These are phyloP conservation scores for Aureobasidium sp. DNA, from an alignment of 2,329 filamentous ascomycete genomes.

Conservation along the genomic window DNA sequence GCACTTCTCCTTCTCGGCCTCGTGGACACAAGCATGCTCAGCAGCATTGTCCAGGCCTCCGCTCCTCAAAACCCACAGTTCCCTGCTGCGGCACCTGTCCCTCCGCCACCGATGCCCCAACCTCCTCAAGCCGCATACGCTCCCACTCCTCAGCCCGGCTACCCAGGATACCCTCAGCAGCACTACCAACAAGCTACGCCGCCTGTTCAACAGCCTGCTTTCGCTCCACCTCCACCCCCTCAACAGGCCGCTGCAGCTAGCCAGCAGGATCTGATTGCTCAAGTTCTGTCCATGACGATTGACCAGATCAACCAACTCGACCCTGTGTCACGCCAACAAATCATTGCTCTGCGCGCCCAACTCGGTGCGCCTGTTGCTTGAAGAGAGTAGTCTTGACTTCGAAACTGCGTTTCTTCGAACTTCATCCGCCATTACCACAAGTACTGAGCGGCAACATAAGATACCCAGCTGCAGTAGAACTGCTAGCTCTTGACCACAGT, in stretches of 20 bases:
- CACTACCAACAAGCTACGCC: constrained; percentile 37
- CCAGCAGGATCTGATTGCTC: constrained; percentile 68
- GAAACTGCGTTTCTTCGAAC: background rate
- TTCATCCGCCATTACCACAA: background rate
- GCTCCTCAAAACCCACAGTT: constrained; percentile 29
- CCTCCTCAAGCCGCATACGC: constrained; percentile 26
- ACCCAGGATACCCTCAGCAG: constrained; percentile 30
- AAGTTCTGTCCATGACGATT: constrained; percentile 73
- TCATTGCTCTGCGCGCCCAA: constrained; percentile 66
- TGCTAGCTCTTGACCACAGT: background rate
- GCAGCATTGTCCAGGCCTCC: constrained; percentile 64
- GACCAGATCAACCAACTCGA: constrained; percentile 68
- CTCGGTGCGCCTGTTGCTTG: constrained; percentile 33
- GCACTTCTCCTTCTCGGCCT: constrained; percentile 87
- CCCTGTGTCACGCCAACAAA: constrained; percentile 51
- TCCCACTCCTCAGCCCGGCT: constrained; percentile 27
- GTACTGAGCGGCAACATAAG: background rate
- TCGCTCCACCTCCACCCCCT: constrained; percentile 37
- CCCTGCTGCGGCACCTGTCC: constrained; percentile 20
- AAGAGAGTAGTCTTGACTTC: background rate
- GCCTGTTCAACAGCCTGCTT: constrained; percentile 33
- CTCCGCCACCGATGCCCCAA: constrained; percentile 19
- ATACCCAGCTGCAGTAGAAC: background rate
- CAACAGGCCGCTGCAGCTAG: constrained; percentile 40
- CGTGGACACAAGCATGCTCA: constrained; percentile 76